Evolutionary conservation across 2,329 filamentous ascomycete species (phyloP).

Genomic region (Microsporum audouinii): DNA sequence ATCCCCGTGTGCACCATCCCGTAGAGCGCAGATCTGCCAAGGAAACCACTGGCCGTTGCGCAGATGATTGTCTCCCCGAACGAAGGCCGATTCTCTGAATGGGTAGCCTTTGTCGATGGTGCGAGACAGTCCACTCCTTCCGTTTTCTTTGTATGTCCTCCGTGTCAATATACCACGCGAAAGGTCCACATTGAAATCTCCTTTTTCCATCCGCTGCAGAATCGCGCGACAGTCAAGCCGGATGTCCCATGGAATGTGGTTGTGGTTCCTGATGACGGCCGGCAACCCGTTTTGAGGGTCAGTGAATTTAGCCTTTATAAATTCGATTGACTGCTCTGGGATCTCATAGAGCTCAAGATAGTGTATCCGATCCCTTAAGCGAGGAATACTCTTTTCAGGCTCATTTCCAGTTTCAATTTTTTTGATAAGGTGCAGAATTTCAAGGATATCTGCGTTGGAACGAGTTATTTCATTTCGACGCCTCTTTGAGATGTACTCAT

Average conservation of each 20-base stretch:
- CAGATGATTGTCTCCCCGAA: slow-evolving; percentile 12
- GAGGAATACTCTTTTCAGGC: not conserved
- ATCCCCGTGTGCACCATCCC: slow-evolving; percentile 21
- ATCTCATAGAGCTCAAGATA: slow-evolving; percentile 9
- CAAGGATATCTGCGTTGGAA: slow-evolving; percentile 5
- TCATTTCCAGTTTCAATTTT: not conserved
- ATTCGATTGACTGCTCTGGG: not conserved
- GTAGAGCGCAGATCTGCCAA: slow-evolving; percentile 15
- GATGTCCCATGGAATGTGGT: slow-evolving; percentile 13
- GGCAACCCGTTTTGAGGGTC: slow-evolving; percentile 10
- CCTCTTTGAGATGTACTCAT: slow-evolving; percentile 5
- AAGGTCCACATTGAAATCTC: slow-evolving; percentile 10
- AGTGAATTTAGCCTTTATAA: slow-evolving; percentile 9
- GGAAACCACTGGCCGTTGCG: slow-evolving; percentile 22
- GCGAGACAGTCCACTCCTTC: slow-evolving; percentile 9
- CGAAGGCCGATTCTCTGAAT: slow-evolving; percentile 6
- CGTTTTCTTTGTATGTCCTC: not conserved
- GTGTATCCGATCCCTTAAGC: slow-evolving; percentile 11
- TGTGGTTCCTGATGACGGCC: slow-evolving; percentile 6
- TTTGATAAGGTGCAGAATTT: slow-evolving; percentile 6
- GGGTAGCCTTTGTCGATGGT: slow-evolving; percentile 6
- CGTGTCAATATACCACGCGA: slow-evolving; percentile 10
- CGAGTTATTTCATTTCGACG: slow-evolving; percentile 3
- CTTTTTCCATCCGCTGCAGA: slow-evolving; percentile 10
- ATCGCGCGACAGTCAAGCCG: slow-evolving; percentile 11